Evolutionary conservation across 2,329 filamentous ascomycete genomes (phyloP).

Genomic region (Alternaria arborescens): DNA sequence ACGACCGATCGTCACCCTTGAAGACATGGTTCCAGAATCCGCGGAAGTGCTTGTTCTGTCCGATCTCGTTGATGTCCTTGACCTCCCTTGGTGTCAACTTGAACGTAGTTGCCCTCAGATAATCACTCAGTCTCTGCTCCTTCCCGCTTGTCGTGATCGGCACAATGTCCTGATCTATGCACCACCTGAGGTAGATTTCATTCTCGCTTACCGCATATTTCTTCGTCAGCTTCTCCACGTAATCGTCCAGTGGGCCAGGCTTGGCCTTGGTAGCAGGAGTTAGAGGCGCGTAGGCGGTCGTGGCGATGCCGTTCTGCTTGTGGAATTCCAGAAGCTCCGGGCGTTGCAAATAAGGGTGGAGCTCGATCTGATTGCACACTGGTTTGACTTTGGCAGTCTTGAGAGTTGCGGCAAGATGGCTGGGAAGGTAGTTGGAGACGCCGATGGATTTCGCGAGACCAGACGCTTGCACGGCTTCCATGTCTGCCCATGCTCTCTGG

Average conservation of each 20-base stretch:
- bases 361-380: constrained; percentile 74
- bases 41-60: constrained; percentile 68
- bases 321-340: constrained; percentile 64
- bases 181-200: constrained; percentile 68
- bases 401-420: constrained; percentile 64
- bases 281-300: constrained; percentile 57
- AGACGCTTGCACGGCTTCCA: constrained; percentile 66
- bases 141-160: constrained; percentile 68
- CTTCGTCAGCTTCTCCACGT: constrained; percentile 62
- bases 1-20: constrained; percentile 61
- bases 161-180: constrained; percentile 67
- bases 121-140: constrained; percentile 66
- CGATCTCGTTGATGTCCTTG: constrained; percentile 57
- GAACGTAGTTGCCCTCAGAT: constrained; percentile 64
- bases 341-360: constrained; percentile 73
- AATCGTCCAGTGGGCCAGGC: constrained; percentile 64
- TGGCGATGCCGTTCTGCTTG: constrained; percentile 59
- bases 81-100: constrained; percentile 67
- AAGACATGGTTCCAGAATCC: constrained; percentile 67
- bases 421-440: constrained; percentile 66
- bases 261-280: constrained; percentile 63
- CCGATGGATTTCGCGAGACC: constrained; percentile 69
- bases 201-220: constrained; percentile 68
- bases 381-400: constrained; percentile 64
- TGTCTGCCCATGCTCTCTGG: constrained; percentile 66